A percentile compares a stretch with the other conserved stretches of the same genome.
These are phyloP conservation scores for Thalassiosira profunda DNA, from an alignment of 108 stramenopile genomes.

Conservation along the genomic window DNA sequence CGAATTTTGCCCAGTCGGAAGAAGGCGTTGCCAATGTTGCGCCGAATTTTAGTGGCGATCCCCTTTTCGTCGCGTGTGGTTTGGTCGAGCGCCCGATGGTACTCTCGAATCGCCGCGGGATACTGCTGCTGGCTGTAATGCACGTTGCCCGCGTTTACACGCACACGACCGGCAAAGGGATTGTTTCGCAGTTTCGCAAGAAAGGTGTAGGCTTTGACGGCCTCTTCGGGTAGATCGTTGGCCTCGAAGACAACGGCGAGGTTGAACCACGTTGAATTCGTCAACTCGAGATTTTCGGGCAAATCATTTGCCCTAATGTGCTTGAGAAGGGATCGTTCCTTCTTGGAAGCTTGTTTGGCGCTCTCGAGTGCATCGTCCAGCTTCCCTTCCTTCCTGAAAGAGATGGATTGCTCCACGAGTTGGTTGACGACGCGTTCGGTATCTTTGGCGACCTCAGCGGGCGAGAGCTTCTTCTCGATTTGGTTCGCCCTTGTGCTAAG, in stretches of 20 bases:
- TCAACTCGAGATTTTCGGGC: conserved; percentile 63
- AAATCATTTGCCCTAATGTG: conserved; percentile 64
- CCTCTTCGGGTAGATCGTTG: conserved; percentile 86
- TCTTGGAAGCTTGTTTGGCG: conserved; percentile 86
- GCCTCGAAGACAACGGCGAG: conserved; percentile 75
- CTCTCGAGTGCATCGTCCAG: conserved; percentile 67
- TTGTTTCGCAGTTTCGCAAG: conserved; percentile 66
- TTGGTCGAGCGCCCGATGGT: conserved; percentile 93
- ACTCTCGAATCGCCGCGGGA: conserved; percentile 84
- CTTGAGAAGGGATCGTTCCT: conserved; percentile 66
- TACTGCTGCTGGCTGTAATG: conserved; percentile 83
- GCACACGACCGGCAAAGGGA: conserved; percentile 55
- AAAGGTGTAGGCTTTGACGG: conserved; percentile 70
- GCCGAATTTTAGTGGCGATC: conserved; percentile 71
- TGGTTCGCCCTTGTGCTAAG: neutral
- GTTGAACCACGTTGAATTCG: conserved; percentile 82
- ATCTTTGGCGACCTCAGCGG: conserved; percentile 16
- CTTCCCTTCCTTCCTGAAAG: conserved; percentile 49
- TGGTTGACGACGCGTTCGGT: conserved; percentile 77
- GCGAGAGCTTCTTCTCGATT: no score
- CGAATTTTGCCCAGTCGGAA: conserved; percentile 79
- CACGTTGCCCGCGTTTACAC: conserved; percentile 93
- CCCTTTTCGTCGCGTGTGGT: conserved; percentile 68
- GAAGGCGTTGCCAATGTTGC: conserved; percentile 91
- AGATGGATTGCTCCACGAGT: conserved; percentile 73